These are phyloP conservation scores for Phytophthora tubulina DNA, from an alignment of 352 stramenopile genomes.

Conservation along the genomic window DNA sequence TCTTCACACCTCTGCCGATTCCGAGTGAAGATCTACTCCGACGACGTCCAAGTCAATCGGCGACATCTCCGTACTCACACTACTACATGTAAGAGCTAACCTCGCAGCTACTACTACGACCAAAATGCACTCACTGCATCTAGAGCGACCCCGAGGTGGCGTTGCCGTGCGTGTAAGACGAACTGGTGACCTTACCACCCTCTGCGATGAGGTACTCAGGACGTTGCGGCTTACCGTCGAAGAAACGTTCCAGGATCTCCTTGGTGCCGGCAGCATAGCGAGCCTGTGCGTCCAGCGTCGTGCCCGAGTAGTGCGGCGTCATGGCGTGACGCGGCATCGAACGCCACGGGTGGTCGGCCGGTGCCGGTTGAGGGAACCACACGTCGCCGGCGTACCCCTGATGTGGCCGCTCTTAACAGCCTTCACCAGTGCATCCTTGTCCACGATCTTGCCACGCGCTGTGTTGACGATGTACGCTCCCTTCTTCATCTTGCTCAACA, in stretches of 20 bases:
- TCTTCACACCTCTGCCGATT: no score
- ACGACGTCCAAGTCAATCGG: no score
- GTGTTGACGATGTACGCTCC: constrained; percentile 86
- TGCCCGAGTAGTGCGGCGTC: constrained; percentile 62
- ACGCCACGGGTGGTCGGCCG: constrained; percentile 59
- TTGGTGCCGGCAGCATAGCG: constrained; percentile 49
- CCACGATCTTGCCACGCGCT: constrained; percentile 80
- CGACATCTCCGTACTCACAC: no score
- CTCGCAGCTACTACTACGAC: no score
- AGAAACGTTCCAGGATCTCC: constrained; percentile 57
- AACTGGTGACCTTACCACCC: constrained; percentile 46
- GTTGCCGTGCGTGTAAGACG: constrained; percentile 46
- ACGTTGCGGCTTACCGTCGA: constrained; percentile 49
- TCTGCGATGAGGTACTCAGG: constrained; percentile 54
- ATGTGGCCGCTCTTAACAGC: constrained; percentile 48
- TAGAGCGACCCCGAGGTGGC: constrained; percentile 41
- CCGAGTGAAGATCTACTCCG: no score
- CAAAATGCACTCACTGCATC: no score
- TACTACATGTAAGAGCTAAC: no score
- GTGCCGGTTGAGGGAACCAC: constrained; percentile 82
- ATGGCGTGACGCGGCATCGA: constrained; percentile 54
- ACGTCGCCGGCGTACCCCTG: constrained; percentile 71
- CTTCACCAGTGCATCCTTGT: constrained; percentile 59
- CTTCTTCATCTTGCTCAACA: constrained; percentile 73
- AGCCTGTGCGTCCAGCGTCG: constrained; percentile 50